These are phyloP conservation scores for Aspergillus kassunensis DNA, from an alignment of 495 filamentous ascomycete genomes.

Conservation along the genomic window DNA sequence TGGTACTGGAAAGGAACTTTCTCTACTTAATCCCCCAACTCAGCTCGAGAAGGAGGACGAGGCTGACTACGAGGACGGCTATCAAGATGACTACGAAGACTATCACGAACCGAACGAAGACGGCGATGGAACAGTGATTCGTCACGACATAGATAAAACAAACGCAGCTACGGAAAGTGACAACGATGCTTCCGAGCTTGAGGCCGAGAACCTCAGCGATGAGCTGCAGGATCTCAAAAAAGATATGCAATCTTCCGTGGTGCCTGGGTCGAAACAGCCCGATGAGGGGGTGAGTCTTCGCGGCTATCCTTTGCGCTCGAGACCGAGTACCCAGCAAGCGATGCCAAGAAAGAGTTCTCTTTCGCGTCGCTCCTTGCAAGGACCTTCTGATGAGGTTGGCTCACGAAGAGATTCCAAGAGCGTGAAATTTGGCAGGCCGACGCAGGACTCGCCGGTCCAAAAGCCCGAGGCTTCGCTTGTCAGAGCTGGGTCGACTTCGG, in stretches of 20 bases:
- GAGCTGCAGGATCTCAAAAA: slow-evolving; percentile 43
- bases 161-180: slow-evolving; percentile 33
- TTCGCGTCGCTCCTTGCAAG: background rate
- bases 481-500: slow-evolving; percentile 16
- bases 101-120: slow-evolving; percentile 30
- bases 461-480: background rate
- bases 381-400: slow-evolving; percentile 8
- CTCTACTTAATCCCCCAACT: slow-evolving; percentile 10
- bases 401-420: slow-evolving; percentile 32
- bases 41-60: background rate
- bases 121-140: slow-evolving; percentile 40
- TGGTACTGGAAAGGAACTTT: slow-evolving; percentile 18
- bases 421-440: slow-evolving; percentile 29
- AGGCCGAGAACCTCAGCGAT: slow-evolving; percentile 37
- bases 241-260: slow-evolving; percentile 32
- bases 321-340: slow-evolving; percentile 2
- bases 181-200: slow-evolving; percentile 32
- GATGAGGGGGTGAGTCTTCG: slow-evolving; percentile 11
- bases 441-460: slow-evolving; percentile 3
- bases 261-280: slow-evolving; percentile 18
- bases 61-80: slow-evolving; percentile 6
- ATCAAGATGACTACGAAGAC: slow-evolving; percentile 22
- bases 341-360: slow-evolving; percentile 13
- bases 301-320: slow-evolving; percentile 13
- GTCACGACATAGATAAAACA: slow-evolving; percentile 31